Base-by-base conservation (phyloP, 2,329 filamentous ascomycete species). In the Furcasterigmium sp. region DNA sequence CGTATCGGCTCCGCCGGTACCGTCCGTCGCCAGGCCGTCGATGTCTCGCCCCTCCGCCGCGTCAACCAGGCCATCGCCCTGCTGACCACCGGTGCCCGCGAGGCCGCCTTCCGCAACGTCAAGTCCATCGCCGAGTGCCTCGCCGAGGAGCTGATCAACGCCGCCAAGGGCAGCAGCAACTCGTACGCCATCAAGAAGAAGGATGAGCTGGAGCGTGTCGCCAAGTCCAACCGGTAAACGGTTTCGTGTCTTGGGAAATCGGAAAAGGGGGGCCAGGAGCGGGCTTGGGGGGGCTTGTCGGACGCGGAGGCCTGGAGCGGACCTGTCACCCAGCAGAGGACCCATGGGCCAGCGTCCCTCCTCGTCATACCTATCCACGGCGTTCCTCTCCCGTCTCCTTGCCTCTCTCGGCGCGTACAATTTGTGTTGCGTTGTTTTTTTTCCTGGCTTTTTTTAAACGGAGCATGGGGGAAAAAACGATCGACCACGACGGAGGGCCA, bases 111-210 rank as follows among this genome's bases (percentile, higher is more conserved):
- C 91, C 87, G 93, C 75, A 98, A 98, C 84, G 86, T 98, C 83
- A 98, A 98, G 91, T 91, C 86, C 68, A 94, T 98, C 70, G 91
- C 94, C 65, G 93, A 98, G 84, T 97, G 93, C 81, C 80, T 98
- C 65, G 93, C 93, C 69, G 94, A 98, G 79, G 93, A 98, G 85
- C 84, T 98, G 72, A 97, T 98, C 86, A 98, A 98, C 83, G 94
- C 94, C 70, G 94, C 94, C 74, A 98, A 98, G 89, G 93, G 93
- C 68, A 94, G 87, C 85, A 94, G 87, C 79, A 98, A 98, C 90
- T 96, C 91, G 60, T 98, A 97, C 74, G 93, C 94, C 67, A 98
- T 98, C 85, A 98, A 98, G 90, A 98, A 98, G 90, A 98, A 98
- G 91, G 93, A 98, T 75, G 94, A 98, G 87, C 77, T 98, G 79